phyloP scores from a whole-genome alignment of 352 stramenopile genomes.

The Vaucheria bursata region DNA sequence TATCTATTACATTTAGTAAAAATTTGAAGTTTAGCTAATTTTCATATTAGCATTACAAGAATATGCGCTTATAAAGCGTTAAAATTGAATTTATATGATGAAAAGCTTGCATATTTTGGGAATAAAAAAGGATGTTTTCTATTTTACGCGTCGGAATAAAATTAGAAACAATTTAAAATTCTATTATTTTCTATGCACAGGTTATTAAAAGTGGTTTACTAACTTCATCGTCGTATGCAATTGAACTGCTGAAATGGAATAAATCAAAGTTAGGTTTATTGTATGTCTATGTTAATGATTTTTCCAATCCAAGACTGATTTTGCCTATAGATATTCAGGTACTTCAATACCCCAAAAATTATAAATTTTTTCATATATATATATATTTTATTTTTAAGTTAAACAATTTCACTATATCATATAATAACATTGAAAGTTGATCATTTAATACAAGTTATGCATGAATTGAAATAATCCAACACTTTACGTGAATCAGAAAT shows the following conservation, averaged over 20 bases:
- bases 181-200: neutral
- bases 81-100: too few species aligned
- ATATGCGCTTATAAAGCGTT: too few species aligned
- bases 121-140: neutral
- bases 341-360: neutral
- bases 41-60: too few species aligned
- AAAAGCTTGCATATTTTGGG: too few species aligned
- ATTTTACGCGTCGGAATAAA: neutral
- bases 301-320: constrained; percentile 60
- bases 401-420: neutral
- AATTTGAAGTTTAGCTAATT: too few species aligned
- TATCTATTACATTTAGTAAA: too few species aligned
- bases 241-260: neutral
- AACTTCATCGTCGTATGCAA: neutral
- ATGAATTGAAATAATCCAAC: neutral
- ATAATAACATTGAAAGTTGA: neutral
- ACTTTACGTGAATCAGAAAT: neutral
- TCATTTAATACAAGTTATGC: neutral
- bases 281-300: constrained; percentile 67
- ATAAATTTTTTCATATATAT: neutral
- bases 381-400: neutral
- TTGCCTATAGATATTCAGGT: constrained; percentile 71
- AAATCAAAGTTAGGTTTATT: constrained; percentile 58
- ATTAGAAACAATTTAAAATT: neutral
- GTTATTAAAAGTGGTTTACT: neutral